Percentiles rank a stretch among this genome's conserved stretches.
Evolutionary conservation across 345 rosid species (phyloP).

Genomic region (Excoecaria cochinchinensis): DNA sequence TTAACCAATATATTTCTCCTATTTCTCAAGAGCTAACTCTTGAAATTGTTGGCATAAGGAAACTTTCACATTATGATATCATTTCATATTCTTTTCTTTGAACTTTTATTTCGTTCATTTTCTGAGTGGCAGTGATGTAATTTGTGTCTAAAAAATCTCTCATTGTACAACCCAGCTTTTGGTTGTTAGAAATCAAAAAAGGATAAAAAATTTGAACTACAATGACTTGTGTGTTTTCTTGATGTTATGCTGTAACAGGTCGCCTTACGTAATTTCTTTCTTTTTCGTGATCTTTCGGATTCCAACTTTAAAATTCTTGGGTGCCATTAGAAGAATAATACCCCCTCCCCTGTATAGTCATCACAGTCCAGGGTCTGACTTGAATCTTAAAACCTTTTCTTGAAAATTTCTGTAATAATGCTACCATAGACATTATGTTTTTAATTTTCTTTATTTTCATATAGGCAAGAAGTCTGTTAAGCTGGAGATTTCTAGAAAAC

Average conservation of each 20-base stretch:
- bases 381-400: neutral
- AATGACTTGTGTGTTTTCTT: neutral
- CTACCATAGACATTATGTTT: neutral
- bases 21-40: slow-evolving; percentile 1
- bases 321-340: neutral
- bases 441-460: slow-evolving; percentile 11
- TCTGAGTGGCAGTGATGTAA: neutral
- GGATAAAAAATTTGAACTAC: neutral
- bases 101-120: neutral
- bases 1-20: neutral
- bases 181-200: neutral
- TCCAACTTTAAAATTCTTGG: neutral
- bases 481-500: slow-evolving; percentile 54
- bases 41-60: neutral
- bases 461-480: slow-evolving; percentile 63
- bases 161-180: neutral
- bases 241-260: neutral
- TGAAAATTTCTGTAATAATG: neutral
- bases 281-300: neutral
- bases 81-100: neutral
- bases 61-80: neutral
- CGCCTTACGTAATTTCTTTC: neutral
- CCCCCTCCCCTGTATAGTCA: neutral
- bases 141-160: neutral
- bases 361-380: neutral